Conservation (phyloP, 129 eudicot species). For the Lactuca saligna region DNA sequence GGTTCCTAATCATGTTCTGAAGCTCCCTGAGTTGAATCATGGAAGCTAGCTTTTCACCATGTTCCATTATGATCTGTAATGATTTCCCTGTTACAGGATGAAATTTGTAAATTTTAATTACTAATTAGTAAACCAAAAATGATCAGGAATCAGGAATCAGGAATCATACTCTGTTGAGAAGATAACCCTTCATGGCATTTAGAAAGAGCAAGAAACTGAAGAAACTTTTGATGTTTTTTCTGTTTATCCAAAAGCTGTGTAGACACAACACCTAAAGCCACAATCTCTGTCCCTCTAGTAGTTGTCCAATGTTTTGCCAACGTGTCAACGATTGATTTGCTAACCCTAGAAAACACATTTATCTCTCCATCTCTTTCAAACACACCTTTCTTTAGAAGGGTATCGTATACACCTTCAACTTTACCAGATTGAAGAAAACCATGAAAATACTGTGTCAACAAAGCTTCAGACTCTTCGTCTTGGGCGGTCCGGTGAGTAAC, state of each 20-base stretch:
- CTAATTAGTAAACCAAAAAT: neutral
- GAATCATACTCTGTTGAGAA: slow-evolving; percentile 66
- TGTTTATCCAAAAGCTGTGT: slow-evolving; percentile 86
- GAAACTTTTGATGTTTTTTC: slow-evolving; percentile 83
- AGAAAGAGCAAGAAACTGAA: slow-evolving; percentile 91
- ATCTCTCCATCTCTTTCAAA: slow-evolving; percentile 94
- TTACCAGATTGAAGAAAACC: slow-evolving; percentile 77
- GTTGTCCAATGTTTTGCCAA: slow-evolving; percentile 98
- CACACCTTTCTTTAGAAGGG: slow-evolving; percentile 64
- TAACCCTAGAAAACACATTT: slow-evolving; percentile 76
- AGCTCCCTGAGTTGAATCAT: slow-evolving; percentile 87
- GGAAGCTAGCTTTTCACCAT: slow-evolving; percentile 88
- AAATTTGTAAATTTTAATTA: neutral
- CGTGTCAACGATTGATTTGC: slow-evolving; percentile 91
- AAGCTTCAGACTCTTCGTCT: slow-evolving; percentile 94
- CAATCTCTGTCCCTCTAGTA: slow-evolving; percentile 92
- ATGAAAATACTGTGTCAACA: slow-evolving; percentile 69
- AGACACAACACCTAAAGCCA: slow-evolving; percentile 66
- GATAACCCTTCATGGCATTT: slow-evolving; percentile 91
- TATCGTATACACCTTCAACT: slow-evolving; percentile 56
- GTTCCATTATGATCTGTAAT: slow-evolving; percentile 87
- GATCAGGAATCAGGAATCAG: slow-evolving; percentile 5
- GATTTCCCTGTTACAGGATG: slow-evolving; percentile 58
- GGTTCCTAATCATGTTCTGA: slow-evolving; percentile 65
- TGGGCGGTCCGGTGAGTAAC: slow-evolving; percentile 65